phyloP scores from a whole-genome alignment of 2,329 filamentous ascomycete genomes.

The Alternaria longipes region DNA sequence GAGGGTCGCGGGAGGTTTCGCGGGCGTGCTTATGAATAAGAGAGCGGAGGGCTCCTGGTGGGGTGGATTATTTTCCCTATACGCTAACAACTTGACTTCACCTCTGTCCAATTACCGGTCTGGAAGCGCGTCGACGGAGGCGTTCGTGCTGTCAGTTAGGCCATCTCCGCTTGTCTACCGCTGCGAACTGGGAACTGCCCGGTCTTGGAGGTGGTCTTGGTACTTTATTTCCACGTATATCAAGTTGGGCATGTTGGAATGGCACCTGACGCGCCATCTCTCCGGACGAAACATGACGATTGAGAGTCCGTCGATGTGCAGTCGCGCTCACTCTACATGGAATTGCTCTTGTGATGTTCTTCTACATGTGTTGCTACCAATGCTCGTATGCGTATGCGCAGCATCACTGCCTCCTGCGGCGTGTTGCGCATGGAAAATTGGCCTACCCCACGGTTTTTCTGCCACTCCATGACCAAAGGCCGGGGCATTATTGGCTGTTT shows the following conservation, averaged over 20 bases:
- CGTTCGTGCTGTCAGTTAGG: conserved; percentile 29
- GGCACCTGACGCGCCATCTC: conserved; percentile 2
- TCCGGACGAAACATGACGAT: background rate
- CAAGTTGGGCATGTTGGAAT: conserved; percentile 18
- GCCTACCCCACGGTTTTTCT: conserved; percentile 51
- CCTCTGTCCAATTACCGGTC: conserved; percentile 42
- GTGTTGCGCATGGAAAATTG: conserved; percentile 43
- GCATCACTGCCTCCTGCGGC: conserved; percentile 21
- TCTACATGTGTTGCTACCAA: conserved; percentile 15
- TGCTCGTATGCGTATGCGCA: conserved; percentile 32
- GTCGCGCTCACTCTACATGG: background rate
- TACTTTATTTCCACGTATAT: conserved; percentile 27
- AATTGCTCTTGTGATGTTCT: background rate
- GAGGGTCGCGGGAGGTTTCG: conserved; percentile 32
- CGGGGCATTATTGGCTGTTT: conserved; percentile 27
- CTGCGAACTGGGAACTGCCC: conserved; percentile 26
- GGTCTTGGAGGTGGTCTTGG: conserved; percentile 32
- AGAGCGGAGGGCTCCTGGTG: conserved; percentile 39
- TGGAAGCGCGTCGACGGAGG: conserved; percentile 37
- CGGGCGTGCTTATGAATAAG: conserved; percentile 50
- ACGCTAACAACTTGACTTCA: conserved; percentile 48
- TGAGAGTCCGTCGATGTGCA: background rate
- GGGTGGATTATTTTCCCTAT: conserved; percentile 46
- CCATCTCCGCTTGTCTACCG: conserved; percentile 30
- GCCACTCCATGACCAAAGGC: conserved; percentile 40